Evolutionary conservation across 2,329 filamentous ascomycete genomes (phyloP), one percentile per base, ranked within the genome.

Genomic region (Fusarium robinianum): DNA sequence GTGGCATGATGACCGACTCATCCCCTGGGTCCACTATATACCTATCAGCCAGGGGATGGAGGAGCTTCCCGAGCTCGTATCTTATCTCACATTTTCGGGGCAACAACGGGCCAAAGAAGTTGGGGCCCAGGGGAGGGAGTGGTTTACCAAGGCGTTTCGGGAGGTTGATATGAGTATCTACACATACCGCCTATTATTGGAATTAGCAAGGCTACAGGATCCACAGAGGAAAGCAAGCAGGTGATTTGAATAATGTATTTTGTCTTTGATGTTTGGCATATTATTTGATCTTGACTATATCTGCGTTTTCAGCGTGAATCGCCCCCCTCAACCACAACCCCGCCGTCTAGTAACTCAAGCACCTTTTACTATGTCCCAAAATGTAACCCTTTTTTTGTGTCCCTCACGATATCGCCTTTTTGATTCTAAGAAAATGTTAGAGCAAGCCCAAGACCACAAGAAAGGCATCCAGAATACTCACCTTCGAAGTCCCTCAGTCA

Each of bases 131-230:
- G 81, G 83, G 0, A 67, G 70, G 7, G 69, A 73, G 7, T 87
- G 83, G 83, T 75, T 74, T 32, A 58, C 54, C 0, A 74, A 69
- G 53, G 76, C 75, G 8, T 56, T 87, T 22, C 62, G 82, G 27
- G 77, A 79, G 30, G 73, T 78, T 24, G 82, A 87, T 59, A 74
- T 83, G 56, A 72, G 76, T 18, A 70, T 80, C 2, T 84, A 83
- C 68, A 70, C 80, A 18, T 85, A 84, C 55, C 69, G 84, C 35
- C 58, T 86, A 45, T 49, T 87, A 54, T 57, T 86, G 16, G 83
- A 87, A 69, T 73, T 75, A 35, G 69, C 67, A 12, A 66, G 73
- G 34, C 30, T 75, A 6, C 65, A 69, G 45, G 71, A 76, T 38
- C 62, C 60, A 5, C 29, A 50, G 3, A 47, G 60, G 7, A 14